Percentiles rank a stretch among this genome's conserved stretches.
Evolutionary conservation across 2,329 filamentous ascomycete species (phyloP).

Genomic region (Chrysoporthe puriensis): DNA sequence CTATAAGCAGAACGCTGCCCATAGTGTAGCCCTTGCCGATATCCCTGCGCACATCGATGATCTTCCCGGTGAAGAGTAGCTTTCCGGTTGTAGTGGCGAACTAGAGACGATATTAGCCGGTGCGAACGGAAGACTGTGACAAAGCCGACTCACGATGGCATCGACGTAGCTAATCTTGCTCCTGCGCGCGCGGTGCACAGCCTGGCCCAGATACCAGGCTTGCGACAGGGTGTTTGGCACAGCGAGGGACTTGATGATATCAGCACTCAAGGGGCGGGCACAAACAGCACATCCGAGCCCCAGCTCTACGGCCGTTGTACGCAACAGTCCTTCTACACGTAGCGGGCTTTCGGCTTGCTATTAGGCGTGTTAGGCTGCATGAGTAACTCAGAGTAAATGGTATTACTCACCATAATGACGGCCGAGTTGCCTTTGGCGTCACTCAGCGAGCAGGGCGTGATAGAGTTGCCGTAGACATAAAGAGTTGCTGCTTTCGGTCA

Average conservation of each 20-base stretch:
- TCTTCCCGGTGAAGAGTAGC: constrained; percentile 45
- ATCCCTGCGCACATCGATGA: constrained; percentile 44
- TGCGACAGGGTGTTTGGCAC: constrained; percentile 41
- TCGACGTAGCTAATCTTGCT: constrained; percentile 37
- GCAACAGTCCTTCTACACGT: constrained; percentile 41
- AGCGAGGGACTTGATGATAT: constrained; percentile 39
- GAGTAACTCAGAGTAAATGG: neutral
- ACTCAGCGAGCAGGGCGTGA: constrained; percentile 42
- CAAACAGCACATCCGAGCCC: constrained; percentile 44
- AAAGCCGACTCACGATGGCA: constrained; percentile 30
- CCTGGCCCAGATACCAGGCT: constrained; percentile 41
- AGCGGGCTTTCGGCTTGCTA: constrained; percentile 41
- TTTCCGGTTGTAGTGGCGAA: constrained; percentile 37
- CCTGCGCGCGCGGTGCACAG: constrained; percentile 37
- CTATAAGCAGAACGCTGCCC: constrained; percentile 42
- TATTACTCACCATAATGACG: constrained; percentile 38
- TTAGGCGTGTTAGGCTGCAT: neutral
- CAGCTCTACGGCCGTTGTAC: constrained; percentile 43
- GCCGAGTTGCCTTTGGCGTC: constrained; percentile 43
- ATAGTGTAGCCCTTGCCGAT: constrained; percentile 47
- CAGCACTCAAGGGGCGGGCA: constrained; percentile 39
- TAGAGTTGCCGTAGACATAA: constrained; percentile 43
- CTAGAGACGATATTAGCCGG: neutral
- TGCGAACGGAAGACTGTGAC: neutral
- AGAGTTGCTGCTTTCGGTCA: constrained; percentile 36